Percentiles rank a stretch among this genome's conserved stretches.
Conservation (phyloP, 108 stramenopile species). For the Nitzschia sp. region DNA sequence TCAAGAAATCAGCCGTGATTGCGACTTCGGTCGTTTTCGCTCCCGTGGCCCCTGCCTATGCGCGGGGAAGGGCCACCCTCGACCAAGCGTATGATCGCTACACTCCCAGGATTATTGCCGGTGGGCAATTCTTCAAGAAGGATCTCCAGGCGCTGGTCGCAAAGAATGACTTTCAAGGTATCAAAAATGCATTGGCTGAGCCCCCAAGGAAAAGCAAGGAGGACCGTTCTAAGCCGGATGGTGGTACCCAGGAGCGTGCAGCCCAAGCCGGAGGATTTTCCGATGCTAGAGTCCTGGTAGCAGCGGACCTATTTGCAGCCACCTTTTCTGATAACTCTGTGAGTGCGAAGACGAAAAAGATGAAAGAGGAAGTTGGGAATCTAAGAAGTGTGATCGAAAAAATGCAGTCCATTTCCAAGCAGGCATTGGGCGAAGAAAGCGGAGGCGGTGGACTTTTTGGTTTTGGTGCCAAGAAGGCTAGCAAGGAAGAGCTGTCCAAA, state of each 20-base stretch:
- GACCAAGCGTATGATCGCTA: conserved; percentile 79
- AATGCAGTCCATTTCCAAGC: conserved; percentile 53
- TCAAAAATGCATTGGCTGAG: conserved; percentile 62
- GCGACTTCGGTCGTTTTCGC: conserved; percentile 22
- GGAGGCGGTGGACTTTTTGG: conserved; percentile 69
- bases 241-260: conserved; percentile 72
- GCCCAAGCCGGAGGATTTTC: conserved; percentile 75
- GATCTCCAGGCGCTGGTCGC: conserved; percentile 52
- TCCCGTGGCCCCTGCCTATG: conserved; percentile 40
- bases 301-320: conserved; percentile 70
- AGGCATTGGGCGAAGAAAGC: conserved; percentile 71
- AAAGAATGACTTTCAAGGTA: conserved; percentile 61
- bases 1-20: conserved; percentile 26
- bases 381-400: conserved; percentile 51
- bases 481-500: conserved; percentile 52
- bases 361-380: conserved; percentile 63
- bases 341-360: conserved; percentile 71
- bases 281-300: conserved; percentile 69
- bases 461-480: conserved; percentile 53
- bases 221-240: conserved; percentile 72
- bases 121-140: conserved; percentile 66
- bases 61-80: conserved; percentile 75
- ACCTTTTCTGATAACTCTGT: conserved; percentile 79
- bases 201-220: conserved; percentile 74
- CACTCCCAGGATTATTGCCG: conserved; percentile 72